phyloP scores from a whole-genome alignment of 164 flowering plant species.

The Tinospora cordifolia region DNA sequence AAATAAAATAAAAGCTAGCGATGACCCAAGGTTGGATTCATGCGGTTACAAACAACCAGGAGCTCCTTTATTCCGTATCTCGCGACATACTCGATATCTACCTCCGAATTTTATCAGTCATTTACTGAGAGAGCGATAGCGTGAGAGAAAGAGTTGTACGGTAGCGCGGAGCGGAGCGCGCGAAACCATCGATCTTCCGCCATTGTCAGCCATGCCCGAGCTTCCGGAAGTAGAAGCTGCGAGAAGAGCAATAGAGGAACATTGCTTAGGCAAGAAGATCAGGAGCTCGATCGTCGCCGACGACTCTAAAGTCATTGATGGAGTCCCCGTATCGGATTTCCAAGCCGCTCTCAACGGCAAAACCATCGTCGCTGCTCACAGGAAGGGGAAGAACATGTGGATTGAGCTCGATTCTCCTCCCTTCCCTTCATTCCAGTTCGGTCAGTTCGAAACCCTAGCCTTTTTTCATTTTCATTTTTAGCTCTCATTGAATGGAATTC shows the following conservation, averaged over 20 bases:
- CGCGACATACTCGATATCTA: too few species aligned
- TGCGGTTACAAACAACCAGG: too few species aligned
- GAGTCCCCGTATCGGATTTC: slow-evolving; percentile 61
- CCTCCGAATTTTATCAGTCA: too few species aligned
- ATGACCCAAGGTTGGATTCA: too few species aligned
- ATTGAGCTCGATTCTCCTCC: slow-evolving; percentile 84
- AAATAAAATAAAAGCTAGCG: too few species aligned
- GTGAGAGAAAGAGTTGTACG: too few species aligned
- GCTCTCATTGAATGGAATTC: not conserved
- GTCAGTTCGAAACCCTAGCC: slow-evolving; percentile 26
- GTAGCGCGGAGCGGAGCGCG: too few species aligned
- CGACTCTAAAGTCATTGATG: slow-evolving; percentile 82
- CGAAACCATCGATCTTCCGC: not conserved
- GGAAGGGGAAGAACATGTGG: slow-evolving; percentile 99
- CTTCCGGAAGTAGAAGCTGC: slow-evolving; percentile 98
- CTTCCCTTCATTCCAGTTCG: slow-evolving; percentile 91
- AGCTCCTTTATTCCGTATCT: too few species aligned
- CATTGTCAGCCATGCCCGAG: slow-evolving; percentile 63
- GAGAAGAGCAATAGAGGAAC: slow-evolving; percentile 62
- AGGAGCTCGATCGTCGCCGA: slow-evolving; percentile 49
- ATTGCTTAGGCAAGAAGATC: slow-evolving; percentile 71
- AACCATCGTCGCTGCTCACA: slow-evolving; percentile 64
- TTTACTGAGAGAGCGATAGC: too few species aligned
- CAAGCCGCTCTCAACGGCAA: slow-evolving; percentile 60
- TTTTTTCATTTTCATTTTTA: too few species aligned